Percentiles rank a stretch among this genome's conserved stretches.
These are phyloP conservation scores for Cardamine resedifolia DNA, from an alignment of 345 rosid genomes.

Conservation along the genomic window DNA sequence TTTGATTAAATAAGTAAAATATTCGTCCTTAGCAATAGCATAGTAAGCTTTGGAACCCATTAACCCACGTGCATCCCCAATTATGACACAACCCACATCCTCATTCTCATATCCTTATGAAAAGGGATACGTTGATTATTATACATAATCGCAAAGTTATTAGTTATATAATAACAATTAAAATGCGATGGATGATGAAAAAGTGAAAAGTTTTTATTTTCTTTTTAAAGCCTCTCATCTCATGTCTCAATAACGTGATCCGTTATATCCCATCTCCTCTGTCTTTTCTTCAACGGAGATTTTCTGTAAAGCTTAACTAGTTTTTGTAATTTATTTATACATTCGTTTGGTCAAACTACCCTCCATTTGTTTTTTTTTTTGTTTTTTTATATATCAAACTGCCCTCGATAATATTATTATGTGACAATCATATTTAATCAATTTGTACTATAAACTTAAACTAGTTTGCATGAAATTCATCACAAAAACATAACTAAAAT, in stretches of 20 bases:
- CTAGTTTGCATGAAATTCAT: background rate
- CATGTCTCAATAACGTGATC: conserved; percentile 64
- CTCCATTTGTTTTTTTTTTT: too few relatives aligned
- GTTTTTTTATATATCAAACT: too few relatives aligned
- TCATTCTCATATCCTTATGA: conserved; percentile 33
- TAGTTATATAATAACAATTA: conserved; percentile 28
- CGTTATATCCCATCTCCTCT: conserved; percentile 48
- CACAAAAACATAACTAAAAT: background rate
- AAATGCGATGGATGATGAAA: conserved; percentile 23
- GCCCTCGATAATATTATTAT: background rate
- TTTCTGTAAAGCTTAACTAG: conserved; percentile 6
- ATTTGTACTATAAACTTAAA: background rate
- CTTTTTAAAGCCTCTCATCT: conserved; percentile 38
- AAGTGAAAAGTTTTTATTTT: conserved; percentile 24
- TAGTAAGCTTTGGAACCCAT: conserved; percentile 17
- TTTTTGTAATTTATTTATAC: background rate
- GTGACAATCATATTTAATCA: background rate
- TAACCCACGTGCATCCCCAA: conserved; percentile 63
- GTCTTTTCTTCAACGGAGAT: conserved; percentile 51
- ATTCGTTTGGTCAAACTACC: background rate
- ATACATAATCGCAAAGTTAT: conserved; percentile 24
- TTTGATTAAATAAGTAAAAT: background rate
- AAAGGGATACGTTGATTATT: background rate
- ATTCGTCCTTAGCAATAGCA: conserved; percentile 14
- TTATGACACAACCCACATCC: conserved; percentile 50